phyloP scores from a whole-genome alignment of 2,329 filamentous ascomycete genomes.

The Metarhizium rileyi region DNA sequence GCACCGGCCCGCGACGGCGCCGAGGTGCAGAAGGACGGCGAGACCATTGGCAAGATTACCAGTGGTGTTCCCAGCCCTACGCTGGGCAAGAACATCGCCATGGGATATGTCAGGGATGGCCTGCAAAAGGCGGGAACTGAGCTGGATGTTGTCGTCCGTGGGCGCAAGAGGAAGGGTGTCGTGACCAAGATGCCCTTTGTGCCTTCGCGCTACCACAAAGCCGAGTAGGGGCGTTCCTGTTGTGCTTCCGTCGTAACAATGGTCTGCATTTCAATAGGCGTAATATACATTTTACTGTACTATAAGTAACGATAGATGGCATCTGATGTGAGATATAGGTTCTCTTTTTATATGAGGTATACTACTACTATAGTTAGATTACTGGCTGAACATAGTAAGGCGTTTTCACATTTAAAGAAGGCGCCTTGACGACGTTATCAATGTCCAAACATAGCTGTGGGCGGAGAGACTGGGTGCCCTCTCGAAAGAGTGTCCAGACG shows the following conservation, averaged over 20 bases:
- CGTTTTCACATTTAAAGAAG: too few species aligned
- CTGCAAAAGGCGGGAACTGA: conserved; percentile 78
- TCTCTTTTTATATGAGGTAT: too few species aligned
- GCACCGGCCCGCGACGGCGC: conserved; percentile 86
- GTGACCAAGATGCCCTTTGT: conserved; percentile 89
- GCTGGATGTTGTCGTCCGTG: conserved; percentile 67
- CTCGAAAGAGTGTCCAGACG: too few species aligned
- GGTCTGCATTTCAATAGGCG: not conserved
- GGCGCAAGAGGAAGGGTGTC: conserved; percentile 62
- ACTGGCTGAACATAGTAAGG: too few species aligned
- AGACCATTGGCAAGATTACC: conserved; percentile 70
- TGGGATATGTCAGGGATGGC: conserved; percentile 81
- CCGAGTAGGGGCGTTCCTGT: not conserved
- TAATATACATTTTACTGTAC: too few species aligned
- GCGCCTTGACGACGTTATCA: too few species aligned
- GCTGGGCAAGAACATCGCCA: conserved; percentile 83
- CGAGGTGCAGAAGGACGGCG: conserved; percentile 57
- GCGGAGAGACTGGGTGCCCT: too few species aligned
- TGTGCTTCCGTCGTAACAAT: not conserved
- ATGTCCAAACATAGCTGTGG: too few species aligned
- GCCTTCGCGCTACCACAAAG: conserved; percentile 58
- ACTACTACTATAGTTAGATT: too few species aligned
- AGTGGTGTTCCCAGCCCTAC: conserved; percentile 86
- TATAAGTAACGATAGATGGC: too few species aligned
- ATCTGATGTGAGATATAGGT: too few species aligned